Percentiles rank a stretch among this genome's conserved stretches.
Evolutionary conservation across 768 basidiomycete genomes (phyloP).

Genomic region (Tricholoma flavovirens): DNA sequence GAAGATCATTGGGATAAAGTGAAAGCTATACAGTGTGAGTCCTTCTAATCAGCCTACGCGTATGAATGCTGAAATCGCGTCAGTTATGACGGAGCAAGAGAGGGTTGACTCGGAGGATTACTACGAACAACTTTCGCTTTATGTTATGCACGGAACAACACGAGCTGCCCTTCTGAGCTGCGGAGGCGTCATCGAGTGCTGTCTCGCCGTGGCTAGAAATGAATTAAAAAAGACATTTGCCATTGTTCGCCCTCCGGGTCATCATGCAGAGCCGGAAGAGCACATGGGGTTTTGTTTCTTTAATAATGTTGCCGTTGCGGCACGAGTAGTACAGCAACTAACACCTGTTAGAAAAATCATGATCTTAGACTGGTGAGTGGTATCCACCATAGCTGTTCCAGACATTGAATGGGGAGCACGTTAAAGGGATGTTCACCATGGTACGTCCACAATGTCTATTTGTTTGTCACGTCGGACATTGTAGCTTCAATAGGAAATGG

Average conservation of each 20-base stretch:
- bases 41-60: background rate
- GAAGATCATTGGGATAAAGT: constrained; percentile 92
- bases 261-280: constrained; percentile 97
- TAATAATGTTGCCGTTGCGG: constrained; percentile 95
- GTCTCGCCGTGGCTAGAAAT: constrained; percentile 75
- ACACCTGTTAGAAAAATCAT: constrained; percentile 74
- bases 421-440: constrained; percentile 81
- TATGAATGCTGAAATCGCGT: constrained; percentile 5
- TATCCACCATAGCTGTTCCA: constrained; percentile 3
- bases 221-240: constrained; percentile 85
- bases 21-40: constrained; percentile 73
- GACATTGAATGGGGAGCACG: background rate
- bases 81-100: constrained; percentile 72
- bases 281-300: constrained; percentile 99
- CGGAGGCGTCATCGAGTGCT: constrained; percentile 91
- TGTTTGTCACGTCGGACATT: constrained; percentile 1
- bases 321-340: constrained; percentile 68
- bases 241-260: constrained; percentile 94
- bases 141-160: constrained; percentile 83
- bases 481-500: constrained; percentile 71
- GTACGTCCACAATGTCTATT: constrained; percentile 27
- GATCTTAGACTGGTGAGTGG: constrained; percentile 88
- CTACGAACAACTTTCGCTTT: constrained; percentile 90
- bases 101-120: constrained; percentile 71
- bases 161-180: constrained; percentile 83